Base-by-base conservation (phyloP, 2,329 filamentous ascomycete genomes). In the Cladophialophora psammophila region DNA sequence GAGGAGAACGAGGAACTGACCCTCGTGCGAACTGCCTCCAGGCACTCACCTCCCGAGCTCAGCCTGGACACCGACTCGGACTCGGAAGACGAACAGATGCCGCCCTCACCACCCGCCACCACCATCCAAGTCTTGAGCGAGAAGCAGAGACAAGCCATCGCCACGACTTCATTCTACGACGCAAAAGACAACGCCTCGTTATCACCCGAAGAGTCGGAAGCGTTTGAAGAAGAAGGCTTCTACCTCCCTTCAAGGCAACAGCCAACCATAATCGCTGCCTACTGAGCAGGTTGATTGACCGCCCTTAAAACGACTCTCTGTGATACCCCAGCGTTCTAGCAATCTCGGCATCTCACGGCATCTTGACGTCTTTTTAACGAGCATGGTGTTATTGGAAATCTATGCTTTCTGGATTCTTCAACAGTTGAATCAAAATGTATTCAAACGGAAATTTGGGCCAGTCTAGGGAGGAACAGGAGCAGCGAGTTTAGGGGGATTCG, bases 41-140 rank as follows among this genome's bases (percentile, higher is more conserved):
- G 89, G 80, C 75, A 86, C 74, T 87, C 88, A 61, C 84, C 90
- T 60, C 91, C 91, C 8, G 90, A 92, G 77, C 87, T 93, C 65
- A 85, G 89, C 72, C 83, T 87, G 70, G 90, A 93, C 76, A 87
- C 86, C 68, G 90, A 90, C 69, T 82, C 80, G 6, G 80, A 84
- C 61, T 88, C 87, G 88, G 90, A 93, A 73, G 91, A 93, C 79
- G 89, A 91, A 72, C 81, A 84, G 56, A 82, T 92, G 87, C 91
- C 91, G 7, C 90, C 89, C 20, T 91, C 90, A 68, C 90, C 90
- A 42, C 86, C 87, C 55, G 81, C 83, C 26, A 77, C 85, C 34
- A 77, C 84, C 40, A 80, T 92, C 61, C 82, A 87, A 67, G 80
- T 84, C 48, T 91, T 92, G 75, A 81, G 85, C 54, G 83, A 86